These are phyloP conservation scores for Yamadazyma philogaea DNA, from an alignment of 805 yeast species.

Conservation along the genomic window DNA sequence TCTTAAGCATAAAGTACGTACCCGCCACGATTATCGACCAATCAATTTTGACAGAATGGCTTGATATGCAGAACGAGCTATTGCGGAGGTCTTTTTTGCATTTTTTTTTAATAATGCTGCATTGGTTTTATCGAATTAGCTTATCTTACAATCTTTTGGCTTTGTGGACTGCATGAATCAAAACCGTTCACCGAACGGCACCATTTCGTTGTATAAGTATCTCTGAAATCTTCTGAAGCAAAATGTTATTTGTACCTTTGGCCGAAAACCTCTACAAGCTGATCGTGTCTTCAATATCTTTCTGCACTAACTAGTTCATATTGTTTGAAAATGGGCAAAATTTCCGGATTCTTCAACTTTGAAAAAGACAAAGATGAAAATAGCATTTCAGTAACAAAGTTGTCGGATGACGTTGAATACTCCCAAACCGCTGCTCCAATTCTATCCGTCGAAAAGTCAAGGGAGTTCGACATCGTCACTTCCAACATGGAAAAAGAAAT, in stretches of 20 bases:
- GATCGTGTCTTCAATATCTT: no score
- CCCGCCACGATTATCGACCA: no score
- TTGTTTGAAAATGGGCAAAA: conserved; percentile 9
- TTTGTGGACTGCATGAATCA: background rate
- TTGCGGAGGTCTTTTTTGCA: no score
- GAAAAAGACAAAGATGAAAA: conserved; percentile 8
- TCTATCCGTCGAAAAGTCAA: conserved; percentile 16
- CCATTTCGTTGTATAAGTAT: background rate
- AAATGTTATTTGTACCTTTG: no score
- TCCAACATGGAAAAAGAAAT: conserved; percentile 23
- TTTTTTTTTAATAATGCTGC: background rate
- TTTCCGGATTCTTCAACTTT: conserved; percentile 6
- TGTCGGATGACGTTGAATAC: conserved; percentile 6
- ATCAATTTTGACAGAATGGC: no score
- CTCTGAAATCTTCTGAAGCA: no score
- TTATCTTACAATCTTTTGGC: background rate
- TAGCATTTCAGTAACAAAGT: background rate
- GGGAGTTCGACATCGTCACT: conserved; percentile 33
- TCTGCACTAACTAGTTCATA: no score
- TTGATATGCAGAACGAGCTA: no score
- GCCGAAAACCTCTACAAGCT: no score
- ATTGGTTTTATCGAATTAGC: background rate
- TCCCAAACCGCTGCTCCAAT: background rate
- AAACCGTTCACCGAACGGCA: conserved; percentile 1
- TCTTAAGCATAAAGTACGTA: no score